Base-by-base conservation (phyloP, 164 flowering plant genomes). In the Kalanchoe fedtschenkoi region DNA sequence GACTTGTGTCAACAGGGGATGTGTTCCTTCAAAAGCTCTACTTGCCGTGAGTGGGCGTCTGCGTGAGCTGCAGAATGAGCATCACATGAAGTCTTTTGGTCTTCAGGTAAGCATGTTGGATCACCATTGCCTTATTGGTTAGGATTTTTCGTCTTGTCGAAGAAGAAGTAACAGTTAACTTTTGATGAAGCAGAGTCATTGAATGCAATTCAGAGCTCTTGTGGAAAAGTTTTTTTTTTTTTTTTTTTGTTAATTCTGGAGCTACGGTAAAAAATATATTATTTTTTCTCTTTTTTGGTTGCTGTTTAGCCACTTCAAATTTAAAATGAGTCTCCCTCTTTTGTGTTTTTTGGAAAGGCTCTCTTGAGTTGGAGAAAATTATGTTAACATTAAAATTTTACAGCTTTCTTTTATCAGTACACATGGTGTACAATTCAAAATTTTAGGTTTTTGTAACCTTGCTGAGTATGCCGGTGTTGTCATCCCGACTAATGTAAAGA, bases 11-110 rank as follows among this genome's bases (percentile, higher is more conserved):
- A 95, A 95, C 72, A 80, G 99, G 74, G 99, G 99, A 14, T 95
- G 99, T 81, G 99, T 95, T 68, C 99, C 97, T 70, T 95, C 97
- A 9, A 95, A 95, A 72, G 97, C 99, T 62, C 91, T 95, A 67
- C 85, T 95, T 47, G 96, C 99, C 65, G 95, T 91, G 9, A 95
- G 97, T 72, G 97, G 97, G 26, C 80, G 97, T 65, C 84, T 91
- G 99, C 84, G 97, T 37, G 96, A 95, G 70, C 82, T 91, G 74
- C 92, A 89, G 75, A 86, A 66, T 66, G 95, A 91, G 65, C 91
- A 91, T 67, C 97, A 95, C 69, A 71, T 95, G 82, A 95, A 91
- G 78, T 78, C 97, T 60, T 71, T 95, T 62, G 96, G 99, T 74
- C 67, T 95, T 76, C 95, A 91, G 96, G 97, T 86, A 74, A 72